Base-by-base conservation (phyloP, 1,139 yeast species). In the Saccharomyces hybrid region DNA sequence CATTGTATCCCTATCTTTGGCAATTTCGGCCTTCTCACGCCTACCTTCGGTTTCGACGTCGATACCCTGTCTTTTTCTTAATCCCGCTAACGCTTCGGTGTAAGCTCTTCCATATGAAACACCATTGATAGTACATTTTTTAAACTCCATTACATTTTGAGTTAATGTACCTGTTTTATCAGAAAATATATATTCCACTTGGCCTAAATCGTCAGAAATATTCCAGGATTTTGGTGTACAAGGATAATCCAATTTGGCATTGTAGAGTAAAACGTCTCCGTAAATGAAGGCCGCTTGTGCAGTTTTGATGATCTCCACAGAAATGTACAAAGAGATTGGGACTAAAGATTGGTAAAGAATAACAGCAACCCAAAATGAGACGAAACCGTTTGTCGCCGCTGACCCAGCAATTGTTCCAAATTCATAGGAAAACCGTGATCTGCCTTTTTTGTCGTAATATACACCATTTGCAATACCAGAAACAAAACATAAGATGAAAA, bases 101-200 rank as follows among this genome's bases (percentile, higher is more conserved):
- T 90, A 93, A 0, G 98, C 98, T 64, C 88, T 77, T 47, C 99
- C 99, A 65, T 93, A 93, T 9, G 71, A 81, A 54, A 83, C 80
- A 47, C 99, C 98, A 64, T 83, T 83, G 57, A 93, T 85, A 2
- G 96, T 83, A 69, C 96, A 88, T 70, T 93, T 93, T 64, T 89
- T 89, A 73, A 91, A 91, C 71, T 91, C 97, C 99, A 93, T 93
- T 46, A 91, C 88, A 68, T 93, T 93, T 70, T 91, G 98, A 1
- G 99, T 93, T 63, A 93, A 76, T 0, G 99, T 93, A 56, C 99
- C 99, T 0, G 99, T 93, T 71, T 93, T 93, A 72, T 93, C 99
- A 66, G 96, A 88, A 71, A 93, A 93, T 49, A 93, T 84, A 67
- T 91, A 93, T 70, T 93, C 98, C 63, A 93, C 87, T 72, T 93